Conservation (phyloP, 768 basidiomycete genomes). For the Tricholoma terreum region DNA sequence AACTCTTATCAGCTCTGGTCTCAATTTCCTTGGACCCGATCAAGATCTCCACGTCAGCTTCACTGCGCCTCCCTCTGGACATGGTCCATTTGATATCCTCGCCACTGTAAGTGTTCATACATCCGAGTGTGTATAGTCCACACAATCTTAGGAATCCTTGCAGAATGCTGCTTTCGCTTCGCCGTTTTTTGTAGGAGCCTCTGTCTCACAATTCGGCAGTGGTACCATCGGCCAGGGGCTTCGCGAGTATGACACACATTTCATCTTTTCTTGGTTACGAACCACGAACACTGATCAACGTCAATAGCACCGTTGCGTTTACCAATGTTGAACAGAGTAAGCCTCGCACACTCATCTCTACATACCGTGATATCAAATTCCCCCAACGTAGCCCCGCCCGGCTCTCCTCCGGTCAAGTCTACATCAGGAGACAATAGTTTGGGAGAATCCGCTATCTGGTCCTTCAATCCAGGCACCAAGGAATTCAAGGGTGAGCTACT, state of each 20-base stretch:
- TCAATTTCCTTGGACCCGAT: slow-evolving; percentile 28
- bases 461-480: slow-evolving; percentile 32
- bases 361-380: not conserved
- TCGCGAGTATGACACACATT: slow-evolving; percentile 17
- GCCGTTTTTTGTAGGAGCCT: slow-evolving; percentile 38
- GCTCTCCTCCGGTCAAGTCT: slow-evolving; percentile 28
- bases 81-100: slow-evolving; percentile 31
- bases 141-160: not conserved
- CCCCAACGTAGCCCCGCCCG: slow-evolving; percentile 26
- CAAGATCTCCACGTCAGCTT: slow-evolving; percentile 32
- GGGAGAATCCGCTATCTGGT: slow-evolving; percentile 49
- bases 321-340: slow-evolving; percentile 37
- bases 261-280: not conserved
- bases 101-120: slow-evolving; percentile 29
- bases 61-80: slow-evolving; percentile 19
- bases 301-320: slow-evolving; percentile 31
- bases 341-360: not conserved
- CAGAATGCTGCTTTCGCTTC: slow-evolving; percentile 40
- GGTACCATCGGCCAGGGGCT: slow-evolving; percentile 7
- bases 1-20: slow-evolving; percentile 28
- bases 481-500: slow-evolving; percentile 37
- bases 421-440: slow-evolving; percentile 12
- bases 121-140: not conserved
- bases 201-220: slow-evolving; percentile 12
- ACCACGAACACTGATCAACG: not conserved